These are phyloP conservation scores for Ottelia alismoides DNA, from an alignment of 106 monocot genomes.

Conservation along the genomic window DNA sequence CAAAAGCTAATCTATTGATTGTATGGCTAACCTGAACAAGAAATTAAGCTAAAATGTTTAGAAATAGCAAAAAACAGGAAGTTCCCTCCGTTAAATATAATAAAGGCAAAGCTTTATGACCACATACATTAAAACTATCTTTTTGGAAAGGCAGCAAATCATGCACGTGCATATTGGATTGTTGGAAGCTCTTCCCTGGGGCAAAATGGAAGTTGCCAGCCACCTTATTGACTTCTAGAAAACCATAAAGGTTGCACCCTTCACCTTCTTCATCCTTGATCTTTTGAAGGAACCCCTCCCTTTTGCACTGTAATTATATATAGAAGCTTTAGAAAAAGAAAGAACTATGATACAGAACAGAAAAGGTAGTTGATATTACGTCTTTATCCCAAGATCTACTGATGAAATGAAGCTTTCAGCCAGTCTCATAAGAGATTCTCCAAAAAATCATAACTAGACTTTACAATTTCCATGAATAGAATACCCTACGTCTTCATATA, in stretches of 20 bases:
- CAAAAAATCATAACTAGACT: too few species aligned
- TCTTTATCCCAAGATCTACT: too few species aligned
- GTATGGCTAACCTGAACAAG: constrained; percentile 74
- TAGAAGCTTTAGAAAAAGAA: too few species aligned
- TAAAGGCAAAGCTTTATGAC: too few species aligned
- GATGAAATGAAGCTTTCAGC: too few species aligned
- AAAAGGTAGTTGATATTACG: too few species aligned
- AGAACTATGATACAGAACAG: too few species aligned
- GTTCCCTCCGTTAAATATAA: too few species aligned
- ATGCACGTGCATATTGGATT: constrained; percentile 80
- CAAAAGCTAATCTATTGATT: constrained; percentile 74
- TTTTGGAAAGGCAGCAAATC: constrained; percentile 77
- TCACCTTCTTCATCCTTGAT: constrained; percentile 95
- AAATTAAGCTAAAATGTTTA: neutral
- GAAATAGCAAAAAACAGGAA: too few species aligned
- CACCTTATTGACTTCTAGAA: constrained; percentile 89
- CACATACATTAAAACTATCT: constrained; percentile 83
- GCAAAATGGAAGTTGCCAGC: constrained; percentile 99
- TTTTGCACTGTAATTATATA: constrained; percentile 97
- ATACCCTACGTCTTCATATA: too few species aligned
- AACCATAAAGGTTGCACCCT: constrained; percentile 95
- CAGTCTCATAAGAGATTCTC: too few species aligned
- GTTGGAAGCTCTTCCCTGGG: constrained; percentile 95
- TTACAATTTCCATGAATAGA: too few species aligned
- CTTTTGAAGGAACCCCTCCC: constrained; percentile 88